Evolutionary conservation across 805 yeast species (phyloP), one percentile per base, ranked within the genome.

Genomic region (Metschnikowia peoriensis): DNA sequence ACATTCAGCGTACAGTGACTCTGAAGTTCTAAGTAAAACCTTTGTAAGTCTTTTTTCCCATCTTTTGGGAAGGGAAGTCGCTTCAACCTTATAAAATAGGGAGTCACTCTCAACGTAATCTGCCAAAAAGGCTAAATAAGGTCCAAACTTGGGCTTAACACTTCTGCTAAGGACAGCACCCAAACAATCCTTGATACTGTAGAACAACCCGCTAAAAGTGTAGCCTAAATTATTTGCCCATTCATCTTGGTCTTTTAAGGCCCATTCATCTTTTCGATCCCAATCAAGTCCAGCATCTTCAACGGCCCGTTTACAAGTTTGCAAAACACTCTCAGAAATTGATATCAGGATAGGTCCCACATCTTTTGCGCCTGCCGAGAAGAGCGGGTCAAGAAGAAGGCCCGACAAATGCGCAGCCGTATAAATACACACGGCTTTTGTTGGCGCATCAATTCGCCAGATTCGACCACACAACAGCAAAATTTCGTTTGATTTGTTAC

Each of bases 371-470:
- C 57, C 59, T 0, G 54, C 44, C 1, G 54, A 51, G 34, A 53
- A 59, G 4, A 69, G 56, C 5, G 64, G 61, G 44, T 72, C 77
- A 38, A 63, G 60, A 47, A 72, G 50, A 17, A 66, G 50, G 2
- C 73, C 72, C 4, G 70, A 53, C 39, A 66, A 54, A 52, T 72
- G 75, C 11, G 71, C 70, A 1, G 86, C 85, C 5, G 83, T 77
- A 50, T 77, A 81, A 6, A 84, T 53, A 7, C 81, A 58, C 0
- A 79, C 72, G 0, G 83, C 79, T 46, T 79, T 68, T 0, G 88
- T 72, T 0, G 82, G 70, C 7, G 64, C 65, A 53, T 77, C 78
- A 5, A 86, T 65, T 52, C 87, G 70, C 94, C 94, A 88, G 49
- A 80, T 71, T 40, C 70, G 73, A 7, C 81, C 70, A 49, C 81